Evolutionary conservation across 1,139 yeast species (phyloP), one percentile per base, ranked within the genome.

Genomic region (Yamadazyma friedrichii): DNA sequence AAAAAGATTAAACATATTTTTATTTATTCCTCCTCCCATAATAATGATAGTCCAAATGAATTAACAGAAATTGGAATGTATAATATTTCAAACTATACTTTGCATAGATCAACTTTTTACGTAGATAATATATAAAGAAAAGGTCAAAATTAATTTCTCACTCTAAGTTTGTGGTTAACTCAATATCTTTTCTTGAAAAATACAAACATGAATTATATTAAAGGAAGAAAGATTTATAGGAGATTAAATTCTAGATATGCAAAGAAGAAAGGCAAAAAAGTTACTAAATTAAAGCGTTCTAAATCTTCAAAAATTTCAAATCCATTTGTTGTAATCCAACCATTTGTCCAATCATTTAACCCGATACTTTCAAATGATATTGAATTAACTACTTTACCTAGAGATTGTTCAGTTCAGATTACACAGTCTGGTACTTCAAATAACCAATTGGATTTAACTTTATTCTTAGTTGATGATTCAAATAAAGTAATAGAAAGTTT

Each of bases 1-100:
- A 61, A 49, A 54, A 59, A 34, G 45, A 42, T 42, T 42, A 53
- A 31, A 20, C 24, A 11, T n/a, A n/a, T 33, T 10, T 25, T 22
- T 15, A 25, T 16, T n/a, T 10, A 17, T 16, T 11, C 24, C 24
- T 20, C 24, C 24, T 20, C 24, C 24, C 24, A 20, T 20, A 20
- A 20, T 20, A 20, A 20, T 20, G 24, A 20, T 6, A 5, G 24
- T 20, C 24, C 24, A 20, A 8, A 20, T 20, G 24, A 15, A 15
- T 11, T 10, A 28, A 25, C 15, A 13, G 25, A n/a, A 12, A 27
- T 13, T 35, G 16, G 31, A 35, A 35, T 35, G 38, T 35, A 35
- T 24, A 28, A 12, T 35, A 28, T 12, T n/a, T 10, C 32, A 26
- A n/a, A 31, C 13, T 28, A 34, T 34, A 25, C 10, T 35, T 35